These are phyloP conservation scores for Epichloe typhina DNA, from an alignment of 2,329 filamentous ascomycete species.

Conservation along the genomic window DNA sequence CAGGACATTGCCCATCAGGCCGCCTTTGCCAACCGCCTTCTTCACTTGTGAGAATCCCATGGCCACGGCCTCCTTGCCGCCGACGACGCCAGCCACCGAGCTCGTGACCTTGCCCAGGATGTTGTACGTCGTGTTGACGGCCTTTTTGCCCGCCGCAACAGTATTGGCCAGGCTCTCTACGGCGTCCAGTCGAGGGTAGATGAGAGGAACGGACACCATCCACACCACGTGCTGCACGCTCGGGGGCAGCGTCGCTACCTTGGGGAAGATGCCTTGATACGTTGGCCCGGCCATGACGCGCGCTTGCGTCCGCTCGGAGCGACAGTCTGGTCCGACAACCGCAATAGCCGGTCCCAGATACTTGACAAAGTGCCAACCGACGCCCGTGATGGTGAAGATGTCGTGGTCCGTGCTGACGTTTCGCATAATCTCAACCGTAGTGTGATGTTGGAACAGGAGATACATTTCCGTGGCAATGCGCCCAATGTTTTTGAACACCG, in stretches of 20 bases:
- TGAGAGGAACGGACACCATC: slow-evolving; percentile 82
- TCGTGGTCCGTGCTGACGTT: slow-evolving; percentile 81
- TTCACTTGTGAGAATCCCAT: slow-evolving; percentile 92
- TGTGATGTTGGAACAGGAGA: slow-evolving; percentile 94
- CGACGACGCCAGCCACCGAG: slow-evolving; percentile 88
- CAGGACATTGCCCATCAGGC: slow-evolving; percentile 88
- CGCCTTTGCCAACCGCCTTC: slow-evolving; percentile 88
- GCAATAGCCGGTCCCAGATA: slow-evolving; percentile 85
- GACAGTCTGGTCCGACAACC: slow-evolving; percentile 79
- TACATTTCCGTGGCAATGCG: slow-evolving; percentile 96
- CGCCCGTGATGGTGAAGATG: slow-evolving; percentile 92
- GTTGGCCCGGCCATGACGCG: slow-evolving; percentile 93
- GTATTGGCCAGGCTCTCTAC: slow-evolving; percentile 87
- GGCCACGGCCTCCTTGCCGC: slow-evolving; percentile 82
- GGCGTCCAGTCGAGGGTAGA: slow-evolving; percentile 84
- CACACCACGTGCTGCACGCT: slow-evolving; percentile 94
- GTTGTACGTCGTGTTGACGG: slow-evolving; percentile 92
- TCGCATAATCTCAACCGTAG: slow-evolving; percentile 81
- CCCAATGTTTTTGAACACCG: slow-evolving; percentile 97
- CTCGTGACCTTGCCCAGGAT: slow-evolving; percentile 89
- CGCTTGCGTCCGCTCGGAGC: slow-evolving; percentile 78
- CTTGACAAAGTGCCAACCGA: slow-evolving; percentile 97
- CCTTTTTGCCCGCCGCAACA: slow-evolving; percentile 93
- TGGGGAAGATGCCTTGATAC: slow-evolving; percentile 94
- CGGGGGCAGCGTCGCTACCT: slow-evolving; percentile 77